Evolutionary conservation across 108 stramenopile species (phyloP), one percentile per base, ranked within the genome.

Genomic region (Nitzschia sp.): DNA sequence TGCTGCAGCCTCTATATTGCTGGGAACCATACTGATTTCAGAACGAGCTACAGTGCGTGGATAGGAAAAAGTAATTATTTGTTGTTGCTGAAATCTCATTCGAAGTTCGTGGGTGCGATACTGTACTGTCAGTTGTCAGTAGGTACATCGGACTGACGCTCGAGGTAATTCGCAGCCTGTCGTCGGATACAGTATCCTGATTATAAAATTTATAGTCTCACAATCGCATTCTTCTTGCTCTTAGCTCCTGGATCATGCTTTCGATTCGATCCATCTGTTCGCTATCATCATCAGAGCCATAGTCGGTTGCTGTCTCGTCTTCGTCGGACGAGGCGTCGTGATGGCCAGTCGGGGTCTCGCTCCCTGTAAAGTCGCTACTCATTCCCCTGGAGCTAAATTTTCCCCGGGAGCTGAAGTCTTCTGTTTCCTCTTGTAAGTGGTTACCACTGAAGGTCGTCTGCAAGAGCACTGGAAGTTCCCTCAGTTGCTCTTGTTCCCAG

Each of bases 181-280:
- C n/a, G n/a, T n/a, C n/a, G n/a, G n/a, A n/a, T n/a, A n/a, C n/a
- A n/a, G n/a, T n/a, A n/a, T n/a, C n/a, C n/a, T n/a, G n/a, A n/a
- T n/a, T n/a, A n/a, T n/a, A n/a, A 1, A n/a, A n/a, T n/a, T n/a
- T n/a, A n/a, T n/a, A n/a, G n/a, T n/a, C n/a, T 58, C 21, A 58
- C 31, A 63, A 13, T 45, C 41, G 21, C 29, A 34, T 19, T 16
- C 55, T 36, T 57, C 69, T 33, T 19, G 32, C 45, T 48, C 58
- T 19, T 22, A 70, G 38, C 34, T 70, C 69, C 6, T 48, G 31
- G 19, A 70, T 70, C 69, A 70, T 70, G 32, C 45, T 46, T 31
- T 52, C 69, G 27, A 70, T 70, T 2, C 58, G 58, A 53, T 29
- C 46, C 58, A 70, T 59, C 17, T 58, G 57, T 25, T n/a, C 45